These are phyloP conservation scores for Cutaneotrichosporon mucoides DNA, from an alignment of 1,284 basidiomycete genomes.

Conservation along the genomic window DNA sequence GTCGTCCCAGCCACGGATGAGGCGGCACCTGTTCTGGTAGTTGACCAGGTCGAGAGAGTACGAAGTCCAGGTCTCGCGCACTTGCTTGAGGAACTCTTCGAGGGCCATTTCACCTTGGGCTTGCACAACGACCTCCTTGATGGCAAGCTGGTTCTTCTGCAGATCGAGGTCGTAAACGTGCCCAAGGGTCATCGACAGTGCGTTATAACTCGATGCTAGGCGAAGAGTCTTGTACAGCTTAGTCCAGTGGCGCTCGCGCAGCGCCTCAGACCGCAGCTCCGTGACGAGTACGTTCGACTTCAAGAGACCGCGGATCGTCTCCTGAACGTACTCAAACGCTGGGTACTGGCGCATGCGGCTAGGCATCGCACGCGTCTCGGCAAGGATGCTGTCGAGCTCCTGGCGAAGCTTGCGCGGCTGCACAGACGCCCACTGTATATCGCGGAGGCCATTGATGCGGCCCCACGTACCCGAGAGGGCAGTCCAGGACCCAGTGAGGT, in stretches of 20 bases:
- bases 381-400: constrained; percentile 81
- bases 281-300: constrained; percentile 85
- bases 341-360: constrained; percentile 98
- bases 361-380: constrained; percentile 96
- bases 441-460: constrained; percentile 83
- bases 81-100: constrained; percentile 89
- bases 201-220: constrained; percentile 62
- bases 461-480: constrained; percentile 96
- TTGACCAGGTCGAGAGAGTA: constrained; percentile 96
- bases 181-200: constrained; percentile 83
- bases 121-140: constrained; percentile 93
- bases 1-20: constrained; percentile 97
- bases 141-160: constrained; percentile 81
- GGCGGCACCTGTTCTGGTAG: constrained; percentile 96
- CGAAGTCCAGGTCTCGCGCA: constrained; percentile 94
- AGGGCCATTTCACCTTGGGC: constrained; percentile 99
- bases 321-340: constrained; percentile 97
- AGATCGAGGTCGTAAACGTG: constrained; percentile 96
- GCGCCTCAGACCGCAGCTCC: constrained; percentile 93
- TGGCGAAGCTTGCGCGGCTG: constrained; percentile 90
- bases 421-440: constrained; percentile 85
- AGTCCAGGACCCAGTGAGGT: constrained; percentile 98
- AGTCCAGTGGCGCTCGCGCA: constrained; percentile 98
- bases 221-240: constrained; percentile 89
- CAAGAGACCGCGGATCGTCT: constrained; percentile 74